These are phyloP conservation scores for Aurantiochytrium sp. DNA, from an alignment of 108 stramenopile genomes.

Conservation along the genomic window DNA sequence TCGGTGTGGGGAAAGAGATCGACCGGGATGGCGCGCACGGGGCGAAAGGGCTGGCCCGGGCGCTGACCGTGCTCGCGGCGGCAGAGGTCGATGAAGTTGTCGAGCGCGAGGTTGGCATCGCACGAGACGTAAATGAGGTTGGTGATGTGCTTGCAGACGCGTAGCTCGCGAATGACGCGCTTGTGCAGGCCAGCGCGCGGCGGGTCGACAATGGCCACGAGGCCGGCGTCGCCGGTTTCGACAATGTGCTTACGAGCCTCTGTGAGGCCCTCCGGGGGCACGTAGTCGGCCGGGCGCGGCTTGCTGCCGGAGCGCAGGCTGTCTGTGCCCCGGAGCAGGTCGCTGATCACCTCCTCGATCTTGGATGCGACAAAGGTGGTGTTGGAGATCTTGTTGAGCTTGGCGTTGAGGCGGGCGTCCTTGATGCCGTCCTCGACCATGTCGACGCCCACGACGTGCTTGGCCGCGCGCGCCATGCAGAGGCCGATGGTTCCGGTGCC, in stretches of 20 bases:
- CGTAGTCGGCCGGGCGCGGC: too few relatives aligned
- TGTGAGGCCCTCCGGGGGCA: neutral
- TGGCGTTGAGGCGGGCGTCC: conserved; percentile 76
- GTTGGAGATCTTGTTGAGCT: conserved; percentile 51
- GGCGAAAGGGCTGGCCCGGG: conserved; percentile 68
- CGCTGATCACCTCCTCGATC: conserved; percentile 64
- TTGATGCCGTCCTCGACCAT: conserved; percentile 74
- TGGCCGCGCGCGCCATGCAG: conserved; percentile 67
- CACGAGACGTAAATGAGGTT: conserved; percentile 87
- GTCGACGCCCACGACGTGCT: conserved; percentile 76
- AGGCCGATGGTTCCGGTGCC: conserved; percentile 90
- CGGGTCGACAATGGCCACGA: conserved; percentile 86
- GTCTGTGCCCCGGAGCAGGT: conserved; percentile 30
- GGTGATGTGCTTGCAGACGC: conserved; percentile 61
- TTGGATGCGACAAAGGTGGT: conserved; percentile 67
- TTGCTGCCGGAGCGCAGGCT: too few relatives aligned
- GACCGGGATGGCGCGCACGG: conserved; percentile 73
- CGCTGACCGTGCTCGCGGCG: conserved; percentile 69
- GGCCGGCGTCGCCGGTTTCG: neutral
- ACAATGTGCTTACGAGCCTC: neutral
- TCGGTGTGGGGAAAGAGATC: conserved; percentile 89
- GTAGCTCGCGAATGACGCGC: conserved; percentile 68
- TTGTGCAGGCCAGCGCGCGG: conserved; percentile 81
- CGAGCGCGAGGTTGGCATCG: conserved; percentile 75
- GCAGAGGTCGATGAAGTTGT: conserved; percentile 74